A percentile compares a stretch with the other conserved stretches of the same genome.
phyloP scores from a whole-genome alignment of 768 basidiomycete genomes.

The Russula vinacea region DNA sequence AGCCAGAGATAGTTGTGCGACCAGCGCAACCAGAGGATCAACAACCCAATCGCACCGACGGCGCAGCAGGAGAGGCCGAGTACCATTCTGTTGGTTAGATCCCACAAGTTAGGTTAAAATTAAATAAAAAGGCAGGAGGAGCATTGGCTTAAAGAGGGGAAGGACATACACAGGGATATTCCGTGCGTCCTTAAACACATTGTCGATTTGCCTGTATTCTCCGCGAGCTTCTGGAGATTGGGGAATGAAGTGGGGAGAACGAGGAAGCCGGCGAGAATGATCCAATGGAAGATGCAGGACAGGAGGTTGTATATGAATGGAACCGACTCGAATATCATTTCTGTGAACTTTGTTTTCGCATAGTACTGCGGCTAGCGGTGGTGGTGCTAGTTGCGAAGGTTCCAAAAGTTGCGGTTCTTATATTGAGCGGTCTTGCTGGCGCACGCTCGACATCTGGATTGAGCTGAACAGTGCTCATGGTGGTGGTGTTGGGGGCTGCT shows the following conservation, averaged over 20 bases:
- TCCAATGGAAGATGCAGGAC: slow-evolving; percentile 21
- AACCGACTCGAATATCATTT: slow-evolving; percentile 19
- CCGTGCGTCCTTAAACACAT: not conserved
- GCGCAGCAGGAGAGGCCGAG: slow-evolving; percentile 17
- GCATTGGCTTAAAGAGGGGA: not conserved
- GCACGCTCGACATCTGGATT: not conserved
- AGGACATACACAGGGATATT: slow-evolving; percentile 20
- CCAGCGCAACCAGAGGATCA: slow-evolving; percentile 19
- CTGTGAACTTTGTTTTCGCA: slow-evolving; percentile 7
- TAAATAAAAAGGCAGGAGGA: not conserved
- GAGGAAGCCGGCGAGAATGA: slow-evolving; percentile 26
- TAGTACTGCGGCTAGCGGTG: not conserved
- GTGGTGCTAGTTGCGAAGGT: not conserved
- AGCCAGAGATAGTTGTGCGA: slow-evolving; percentile 23
- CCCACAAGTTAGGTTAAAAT: not conserved
- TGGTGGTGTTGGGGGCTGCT: not conserved
- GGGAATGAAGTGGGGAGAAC: slow-evolving; percentile 22
- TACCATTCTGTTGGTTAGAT: slow-evolving; percentile 8
- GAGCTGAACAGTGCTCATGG: not conserved
- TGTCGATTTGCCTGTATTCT: not conserved
- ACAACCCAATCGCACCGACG: slow-evolving; percentile 20
- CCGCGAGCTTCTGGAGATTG: not conserved
- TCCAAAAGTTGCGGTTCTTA: not conserved
- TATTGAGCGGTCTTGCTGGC: not conserved
- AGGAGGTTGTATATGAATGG: not conserved